Base-by-base conservation (phyloP, 805 yeast genomes). In the Zygoascus biomembranicola region DNA sequence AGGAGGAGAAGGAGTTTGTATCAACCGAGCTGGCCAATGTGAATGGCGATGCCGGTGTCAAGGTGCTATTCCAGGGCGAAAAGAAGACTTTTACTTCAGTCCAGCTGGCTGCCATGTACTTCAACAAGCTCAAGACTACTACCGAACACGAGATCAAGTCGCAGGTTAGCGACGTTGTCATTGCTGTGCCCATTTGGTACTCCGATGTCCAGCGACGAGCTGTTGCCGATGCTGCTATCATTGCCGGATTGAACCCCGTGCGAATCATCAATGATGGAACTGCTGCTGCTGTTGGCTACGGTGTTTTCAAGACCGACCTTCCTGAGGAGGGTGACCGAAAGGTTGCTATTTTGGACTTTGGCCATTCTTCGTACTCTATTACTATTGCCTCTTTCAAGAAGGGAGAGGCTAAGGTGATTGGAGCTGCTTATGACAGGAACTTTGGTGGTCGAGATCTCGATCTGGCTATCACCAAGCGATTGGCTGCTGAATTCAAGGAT, bases 381-480 rank as follows among this genome's bases (percentile, higher is more conserved):
- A 76, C 94, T 59, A 78, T 94, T 65, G 95, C 87, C 55, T 84
- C 95, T 56, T 82, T 94, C 75, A 90, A 89, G 81, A 90, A 85
- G 74, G 99, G 99, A 69, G 98, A 94, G 78, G 80, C 90, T 74
- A 90, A 88, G 76, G 79, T 94, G 52, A 76, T 94, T 63, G 96
- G 96, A 63, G 80, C 96, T 58, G 95, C 96, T 64, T 86, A 81
- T 69, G 96, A 90, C 77, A 88, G 88, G 76, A 88, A 88, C 76
- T 94, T 94, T 66, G 99, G 99, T 80, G 99, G 99, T 73, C 85
- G 99, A 76, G 89, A 90, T 71, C 84, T 94, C 59, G 99, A 94
- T 75, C 78, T 77, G 66, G 97, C 96, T 58, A 87, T 94, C 65
- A 90, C 98, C 62, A 83, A 89, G 73, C 94, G 89, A 74, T 90